These are phyloP conservation scores for Lentinula novae-zelandiae DNA, from an alignment of 1,284 basidiomycete species.

Conservation along the genomic window DNA sequence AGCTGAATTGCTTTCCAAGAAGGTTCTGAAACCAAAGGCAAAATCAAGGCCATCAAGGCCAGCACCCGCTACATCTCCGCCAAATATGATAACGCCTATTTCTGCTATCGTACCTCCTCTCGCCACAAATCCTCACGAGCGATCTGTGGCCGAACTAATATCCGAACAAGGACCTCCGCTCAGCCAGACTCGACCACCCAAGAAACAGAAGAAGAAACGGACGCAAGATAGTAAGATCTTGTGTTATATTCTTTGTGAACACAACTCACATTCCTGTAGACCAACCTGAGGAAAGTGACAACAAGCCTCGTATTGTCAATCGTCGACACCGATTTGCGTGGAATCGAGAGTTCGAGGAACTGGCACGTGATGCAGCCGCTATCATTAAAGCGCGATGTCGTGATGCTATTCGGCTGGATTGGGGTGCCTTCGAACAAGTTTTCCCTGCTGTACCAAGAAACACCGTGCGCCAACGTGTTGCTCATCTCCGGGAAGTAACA, in stretches of 20 bases:
- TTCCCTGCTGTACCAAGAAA: constrained; percentile 71
- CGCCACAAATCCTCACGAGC: constrained; percentile 43
- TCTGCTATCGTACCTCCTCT: constrained; percentile 30
- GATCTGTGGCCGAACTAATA: constrained; percentile 52
- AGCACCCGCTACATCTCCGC: constrained; percentile 17
- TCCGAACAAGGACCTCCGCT: constrained; percentile 51
- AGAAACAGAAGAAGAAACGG: constrained; percentile 37
- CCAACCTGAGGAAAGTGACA: constrained; percentile 14
- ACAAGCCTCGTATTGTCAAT: constrained; percentile 22
- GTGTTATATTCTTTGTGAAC: constrained; percentile 9
- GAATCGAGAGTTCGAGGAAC: constrained; percentile 84
- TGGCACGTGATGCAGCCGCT: constrained; percentile 78
- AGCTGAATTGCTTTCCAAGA: constrained; percentile 43
- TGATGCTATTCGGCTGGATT: constrained; percentile 55
- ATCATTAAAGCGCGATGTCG: constrained; percentile 81
- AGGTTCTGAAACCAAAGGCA: constrained; percentile 32
- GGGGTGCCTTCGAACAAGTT: constrained; percentile 71
- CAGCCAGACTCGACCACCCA: constrained; percentile 23
- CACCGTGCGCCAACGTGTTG: constrained; percentile 62
- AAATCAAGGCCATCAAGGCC: constrained; percentile 12
- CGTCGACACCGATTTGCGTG: constrained; percentile 73
- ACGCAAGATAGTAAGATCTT: constrained; percentile 23
- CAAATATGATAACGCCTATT: constrained; percentile 14
- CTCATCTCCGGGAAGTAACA: constrained; percentile 55
- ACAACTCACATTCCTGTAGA: constrained; percentile 1